phyloP scores from a whole-genome alignment of 169 alveolate species.

The Plasmodium inui region DNA sequence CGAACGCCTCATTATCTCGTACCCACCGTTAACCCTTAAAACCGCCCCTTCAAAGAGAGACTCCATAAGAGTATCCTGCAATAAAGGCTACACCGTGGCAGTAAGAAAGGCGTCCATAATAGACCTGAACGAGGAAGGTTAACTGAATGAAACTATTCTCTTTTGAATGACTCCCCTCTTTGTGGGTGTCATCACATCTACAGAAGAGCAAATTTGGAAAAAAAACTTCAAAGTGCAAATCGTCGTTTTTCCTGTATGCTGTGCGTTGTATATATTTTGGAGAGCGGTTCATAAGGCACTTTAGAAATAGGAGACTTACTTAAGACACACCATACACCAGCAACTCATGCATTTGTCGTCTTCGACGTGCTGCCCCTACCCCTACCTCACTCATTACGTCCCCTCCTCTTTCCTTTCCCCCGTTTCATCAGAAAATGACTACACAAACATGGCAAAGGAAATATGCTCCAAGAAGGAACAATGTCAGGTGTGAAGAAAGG shows the following conservation, averaged over 20 bases:
- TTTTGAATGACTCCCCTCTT: neutral
- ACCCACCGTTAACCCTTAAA: neutral
- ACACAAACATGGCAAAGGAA: constrained; percentile 55
- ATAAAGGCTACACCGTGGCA: constrained; percentile 53
- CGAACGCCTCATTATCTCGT: neutral
- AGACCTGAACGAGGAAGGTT: constrained; percentile 71
- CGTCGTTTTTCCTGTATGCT: neutral
- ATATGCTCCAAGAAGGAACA: constrained; percentile 70
- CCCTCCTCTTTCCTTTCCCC: neutral
- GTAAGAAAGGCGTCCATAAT: constrained; percentile 55
- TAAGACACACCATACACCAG: neutral
- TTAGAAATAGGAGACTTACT: neutral
- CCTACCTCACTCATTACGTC: neutral
- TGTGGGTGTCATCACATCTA: neutral
- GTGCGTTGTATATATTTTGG: neutral
- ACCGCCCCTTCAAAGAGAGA: constrained; percentile 24
- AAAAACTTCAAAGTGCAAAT: neutral
- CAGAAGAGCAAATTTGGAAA: neutral
- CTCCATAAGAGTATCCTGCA: constrained; percentile 30
- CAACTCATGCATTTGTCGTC: neutral
- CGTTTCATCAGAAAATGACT: constrained; percentile 50
- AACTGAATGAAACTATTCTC: neutral
- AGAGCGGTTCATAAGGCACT: neutral
- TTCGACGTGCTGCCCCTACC: neutral
- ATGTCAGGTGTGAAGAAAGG: constrained; percentile 18